Base-by-base conservation (phyloP, 345 rosid genomes). In the Pistacia vera region DNA sequence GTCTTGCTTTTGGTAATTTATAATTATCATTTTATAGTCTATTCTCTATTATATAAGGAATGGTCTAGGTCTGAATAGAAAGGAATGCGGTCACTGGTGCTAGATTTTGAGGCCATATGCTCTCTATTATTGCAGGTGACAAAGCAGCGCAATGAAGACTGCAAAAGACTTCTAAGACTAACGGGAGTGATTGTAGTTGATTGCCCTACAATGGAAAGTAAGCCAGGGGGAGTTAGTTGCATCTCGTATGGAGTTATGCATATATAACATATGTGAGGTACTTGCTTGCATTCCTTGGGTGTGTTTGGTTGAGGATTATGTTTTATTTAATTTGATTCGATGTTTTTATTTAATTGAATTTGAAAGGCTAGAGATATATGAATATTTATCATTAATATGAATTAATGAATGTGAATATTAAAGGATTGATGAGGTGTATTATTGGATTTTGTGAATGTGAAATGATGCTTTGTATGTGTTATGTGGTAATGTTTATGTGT, bases 111-210 rank as follows among this genome's bases (percentile, higher is more conserved):
- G 56, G 22, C 55, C 51, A 74, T 68, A 67, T 72, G 66, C 77
- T 63, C 4, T 58, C 18, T 68, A 63, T 64, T 30, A 77, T 78
- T 78, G 36, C 81, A 93, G 99, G 98, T 93, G 81, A 92, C 98
- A 14, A 87, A 84, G 77, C 93, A 88, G 71, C 99, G 92, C 80
- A 93, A 93, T 81, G 97, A 92, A 38, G 99, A 96, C 81, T 96
- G 99, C 85, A 89, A 93, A 82, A 89, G 80, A 80, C 95, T 96
- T 78, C 76, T 92, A 76, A 84, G 86, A 75, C 92, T 96, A 65
- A 93, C 92, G 97, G 98, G 98, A 70, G 94, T 96, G 68, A 97
- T 97, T 60, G 97, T 92, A 74, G 84, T 93, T 69, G 95, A 92
- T 75, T 75, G 44, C 18, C 62, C 79, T 18, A 18, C 75, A 36